These are phyloP conservation scores for Solanum lycopersicoides DNA, from an alignment of 257 asterid species.

Conservation along the genomic window DNA sequence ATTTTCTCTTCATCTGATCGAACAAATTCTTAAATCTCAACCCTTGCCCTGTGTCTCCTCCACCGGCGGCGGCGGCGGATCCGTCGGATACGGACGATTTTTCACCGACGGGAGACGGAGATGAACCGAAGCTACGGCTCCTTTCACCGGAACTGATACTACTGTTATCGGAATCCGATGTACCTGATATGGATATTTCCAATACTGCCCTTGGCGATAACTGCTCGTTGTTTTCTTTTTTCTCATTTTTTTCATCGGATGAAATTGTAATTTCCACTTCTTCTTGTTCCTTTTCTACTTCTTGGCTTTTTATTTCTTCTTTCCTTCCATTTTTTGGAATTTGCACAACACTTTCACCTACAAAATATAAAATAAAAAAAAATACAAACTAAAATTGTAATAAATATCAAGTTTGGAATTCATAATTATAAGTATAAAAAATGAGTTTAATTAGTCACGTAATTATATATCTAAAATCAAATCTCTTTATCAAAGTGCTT, in stretches of 20 bases:
- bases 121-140: conserved; percentile 23
- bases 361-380: not conserved
- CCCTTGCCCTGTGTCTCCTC: conserved; percentile 26
- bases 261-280: not conserved
- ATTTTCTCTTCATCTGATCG: conserved; percentile 39
- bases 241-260: not conserved
- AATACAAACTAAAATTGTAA: not conserved
- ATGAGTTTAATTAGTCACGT: too few relatives aligned
- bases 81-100: not conserved
- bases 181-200: conserved; percentile 39
- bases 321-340: not conserved
- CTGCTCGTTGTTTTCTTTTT: conserved; percentile 8
- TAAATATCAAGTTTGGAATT: not conserved
- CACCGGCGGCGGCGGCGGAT: not conserved
- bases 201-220: conserved; percentile 75
- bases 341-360: conserved; percentile 8
- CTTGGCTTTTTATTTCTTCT: not conserved
- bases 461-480: not conserved
- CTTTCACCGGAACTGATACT: conserved; percentile 21
- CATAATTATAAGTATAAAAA: not conserved
- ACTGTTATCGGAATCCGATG: conserved; percentile 30
- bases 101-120: conserved; percentile 8
- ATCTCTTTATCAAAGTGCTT: not conserved
- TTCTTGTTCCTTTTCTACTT: not conserved
- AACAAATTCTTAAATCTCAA: conserved; percentile 29